A percentile compares a stretch with the other conserved stretches of the same genome.
phyloP scores from a whole-genome alignment of 768 basidiomycete genomes.

The Boletus fagicola region DNA sequence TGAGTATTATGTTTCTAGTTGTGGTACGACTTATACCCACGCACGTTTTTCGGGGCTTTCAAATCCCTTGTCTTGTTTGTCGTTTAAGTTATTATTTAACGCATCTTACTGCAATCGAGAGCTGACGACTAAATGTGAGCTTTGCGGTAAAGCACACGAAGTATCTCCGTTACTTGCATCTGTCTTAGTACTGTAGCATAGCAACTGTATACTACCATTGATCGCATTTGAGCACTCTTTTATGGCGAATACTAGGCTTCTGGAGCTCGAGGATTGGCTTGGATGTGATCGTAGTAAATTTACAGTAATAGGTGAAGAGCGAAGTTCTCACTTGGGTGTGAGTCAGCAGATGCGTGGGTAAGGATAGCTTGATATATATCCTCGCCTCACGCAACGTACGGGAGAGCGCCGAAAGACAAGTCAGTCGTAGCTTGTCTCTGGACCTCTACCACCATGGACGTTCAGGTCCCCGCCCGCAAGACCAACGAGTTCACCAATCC shows the following conservation, averaged over 20 bases:
- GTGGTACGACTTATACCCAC: slow-evolving; percentile 19
- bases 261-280: not conserved
- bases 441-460: slow-evolving; percentile 27
- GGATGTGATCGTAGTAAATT: not conserved
- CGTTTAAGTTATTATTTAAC: slow-evolving; percentile 3
- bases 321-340: not conserved
- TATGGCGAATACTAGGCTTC: not conserved
- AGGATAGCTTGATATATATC: slow-evolving; percentile 15
- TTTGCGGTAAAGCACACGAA: slow-evolving; percentile 5
- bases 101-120: slow-evolving; percentile 1
- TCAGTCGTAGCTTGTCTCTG: slow-evolving; percentile 3
- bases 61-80: not conserved
- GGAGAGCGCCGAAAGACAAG: not conserved
- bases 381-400: not conserved
- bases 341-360: slow-evolving; percentile 22
- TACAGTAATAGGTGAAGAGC: no score
- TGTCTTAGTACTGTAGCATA: slow-evolving; percentile 27
- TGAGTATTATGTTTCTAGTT: slow-evolving; percentile 18
- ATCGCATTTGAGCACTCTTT: slow-evolving; percentile 1
- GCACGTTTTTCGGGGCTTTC: not conserved
- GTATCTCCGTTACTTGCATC: slow-evolving; percentile 7
- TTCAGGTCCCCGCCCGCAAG: slow-evolving; percentile 19
- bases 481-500: slow-evolving; percentile 54
- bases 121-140: slow-evolving; percentile 8
- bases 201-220: slow-evolving; percentile 19